Evolutionary conservation across 2,329 filamentous ascomycete species (phyloP), one percentile per base, ranked within the genome.

Genomic region (Cryphonectria radicalis): DNA sequence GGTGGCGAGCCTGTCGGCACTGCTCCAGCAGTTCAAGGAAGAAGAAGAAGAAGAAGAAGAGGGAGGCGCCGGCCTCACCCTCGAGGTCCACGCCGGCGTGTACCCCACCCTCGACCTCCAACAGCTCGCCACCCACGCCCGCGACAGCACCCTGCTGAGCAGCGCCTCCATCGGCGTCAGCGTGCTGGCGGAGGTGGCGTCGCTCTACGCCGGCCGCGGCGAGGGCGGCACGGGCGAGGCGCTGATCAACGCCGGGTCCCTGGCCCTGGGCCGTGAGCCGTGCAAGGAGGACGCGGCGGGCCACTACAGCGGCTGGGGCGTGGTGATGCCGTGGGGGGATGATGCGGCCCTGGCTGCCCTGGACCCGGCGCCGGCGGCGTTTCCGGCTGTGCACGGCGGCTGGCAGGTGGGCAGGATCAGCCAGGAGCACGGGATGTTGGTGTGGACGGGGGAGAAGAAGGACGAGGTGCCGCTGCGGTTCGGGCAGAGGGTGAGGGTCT

Each of bases 41-140:
- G 77, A 74, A 69, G 46, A 50, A 6, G 77, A 73, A 69, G 77
- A 74, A 69, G 46, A 50, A 6, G 46, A 17, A 19, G 19, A 50
- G 22, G 43, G 19, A 5, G 43, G 3, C 14, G 17, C 46, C 46
- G 82, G 81, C 50, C 83, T 86, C 66, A 80, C 77, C 4, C 84
- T 94, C 37, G 92, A 94, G 78, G 83, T 94, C 1, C 93, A 95
- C 78, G 92, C 92, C 0, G 92, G 92, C 42, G 91, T 93, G 2
- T 95, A 95, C 77, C 89, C 92, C 0, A 84, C 90, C 3, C 86
- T 95, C 11, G 93, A 96, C 79, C 84, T 95, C 76, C 93, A 96
- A 79, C 93, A 96, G 79, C 84, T 95, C 1, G 90, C 92, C 0
- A 93, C 92, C 0, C 88, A 91, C 76, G 90, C 92, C 4, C 77